Evolutionary conservation across 2,329 filamentous ascomycete genomes (phyloP).

Genomic region (Chaetomium olivaceum): DNA sequence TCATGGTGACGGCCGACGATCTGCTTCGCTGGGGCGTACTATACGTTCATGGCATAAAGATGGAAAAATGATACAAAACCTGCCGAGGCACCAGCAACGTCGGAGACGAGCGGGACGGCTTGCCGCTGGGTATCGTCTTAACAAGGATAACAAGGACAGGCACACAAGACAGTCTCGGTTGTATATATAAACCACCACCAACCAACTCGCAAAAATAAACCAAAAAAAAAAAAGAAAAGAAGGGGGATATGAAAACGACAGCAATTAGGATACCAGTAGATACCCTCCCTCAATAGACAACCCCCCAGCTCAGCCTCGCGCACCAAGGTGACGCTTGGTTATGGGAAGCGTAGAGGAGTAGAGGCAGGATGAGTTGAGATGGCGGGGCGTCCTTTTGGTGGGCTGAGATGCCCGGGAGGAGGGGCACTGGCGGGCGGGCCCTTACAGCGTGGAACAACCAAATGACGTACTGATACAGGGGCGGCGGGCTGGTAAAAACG

Average conservation of each 20-base stretch:
- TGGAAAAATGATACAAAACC: background rate
- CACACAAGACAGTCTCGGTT: background rate
- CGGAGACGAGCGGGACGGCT: conserved; percentile 7
- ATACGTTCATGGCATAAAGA: conserved; percentile 17
- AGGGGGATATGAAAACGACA: background rate
- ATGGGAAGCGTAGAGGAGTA: background rate
- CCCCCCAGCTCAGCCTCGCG: background rate
- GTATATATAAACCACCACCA: background rate
- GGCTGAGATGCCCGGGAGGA: background rate
- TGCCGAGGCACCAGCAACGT: conserved; percentile 1
- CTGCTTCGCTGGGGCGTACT: background rate
- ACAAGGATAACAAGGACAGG: background rate
- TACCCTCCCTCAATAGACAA: background rate
- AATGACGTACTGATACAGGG: background rate
- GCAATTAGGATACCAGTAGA: background rate
- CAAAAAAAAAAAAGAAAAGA: background rate
- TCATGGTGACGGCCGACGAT: conserved; percentile 43
- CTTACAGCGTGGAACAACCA: background rate
- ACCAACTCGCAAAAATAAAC: background rate
- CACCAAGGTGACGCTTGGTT: conserved; percentile 4
- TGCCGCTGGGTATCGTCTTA: background rate
- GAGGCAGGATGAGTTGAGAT: background rate
- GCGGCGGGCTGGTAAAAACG: background rate
- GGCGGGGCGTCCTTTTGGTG: conserved; percentile 9
- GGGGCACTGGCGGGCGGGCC: background rate